Evolutionary conservation across 768 basidiomycete species (phyloP).

Genomic region (Termitomyces sp.): DNA sequence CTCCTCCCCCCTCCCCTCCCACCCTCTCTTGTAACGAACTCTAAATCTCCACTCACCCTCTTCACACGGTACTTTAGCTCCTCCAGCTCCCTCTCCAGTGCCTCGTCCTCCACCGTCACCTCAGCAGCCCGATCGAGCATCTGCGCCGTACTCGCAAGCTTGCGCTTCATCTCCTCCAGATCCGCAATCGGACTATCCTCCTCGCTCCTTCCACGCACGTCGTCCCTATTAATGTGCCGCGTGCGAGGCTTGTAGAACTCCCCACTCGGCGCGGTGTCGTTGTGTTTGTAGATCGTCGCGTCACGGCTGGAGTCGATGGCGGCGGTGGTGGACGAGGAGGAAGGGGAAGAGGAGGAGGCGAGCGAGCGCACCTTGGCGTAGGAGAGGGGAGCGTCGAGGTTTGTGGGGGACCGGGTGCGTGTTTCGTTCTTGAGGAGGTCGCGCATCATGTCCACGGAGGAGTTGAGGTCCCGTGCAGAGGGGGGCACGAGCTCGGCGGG

Average conservation of each 20-base stretch:
- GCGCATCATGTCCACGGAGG: conserved; percentile 86
- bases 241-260: conserved; percentile 77
- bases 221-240: conserved; percentile 82
- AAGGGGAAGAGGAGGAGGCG: conserved; percentile 2
- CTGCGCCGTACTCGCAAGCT: conserved; percentile 74
- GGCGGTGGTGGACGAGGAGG: conserved; percentile 31
- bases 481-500: conserved; percentile 91
- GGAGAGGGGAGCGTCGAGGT: conserved; percentile 48
- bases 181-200: conserved; percentile 63
- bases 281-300: conserved; percentile 90
- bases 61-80: conserved; percentile 84
- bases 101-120: conserved; percentile 83
- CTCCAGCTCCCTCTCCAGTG: conserved; percentile 85
- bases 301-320: conserved; percentile 66
- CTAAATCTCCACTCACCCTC: conserved; percentile 88
- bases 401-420: conserved; percentile 64
- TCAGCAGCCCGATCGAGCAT: conserved; percentile 75
- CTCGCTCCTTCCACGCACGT: conserved; percentile 74
- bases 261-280: conserved; percentile 46
- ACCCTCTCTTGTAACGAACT: conserved; percentile 69
- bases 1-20: conserved; percentile 58
- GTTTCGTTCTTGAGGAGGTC: conserved; percentile 86
- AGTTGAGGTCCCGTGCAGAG: conserved; percentile 84
- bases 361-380: conserved; percentile 73
- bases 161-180: conserved; percentile 83